phyloP scores from a whole-genome alignment of 805 yeast species.

The Metschnikowia colocasiae region DNA sequence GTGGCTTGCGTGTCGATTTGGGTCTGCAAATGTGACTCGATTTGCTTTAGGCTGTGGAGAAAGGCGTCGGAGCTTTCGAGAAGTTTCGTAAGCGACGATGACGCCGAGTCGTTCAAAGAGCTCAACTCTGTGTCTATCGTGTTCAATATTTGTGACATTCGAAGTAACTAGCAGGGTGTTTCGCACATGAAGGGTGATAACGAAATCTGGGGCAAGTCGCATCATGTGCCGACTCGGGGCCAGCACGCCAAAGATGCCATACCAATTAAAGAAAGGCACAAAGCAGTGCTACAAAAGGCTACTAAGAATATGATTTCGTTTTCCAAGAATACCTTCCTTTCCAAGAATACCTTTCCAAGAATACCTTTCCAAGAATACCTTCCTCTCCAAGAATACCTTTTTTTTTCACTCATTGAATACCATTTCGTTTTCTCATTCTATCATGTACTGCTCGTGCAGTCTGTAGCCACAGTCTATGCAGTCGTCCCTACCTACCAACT shows the following conservation, averaged over 20 bases:
- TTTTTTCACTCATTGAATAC: no score
- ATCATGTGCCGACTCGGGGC: constrained; percentile 2
- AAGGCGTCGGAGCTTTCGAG: constrained; percentile 23
- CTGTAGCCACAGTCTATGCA: no score
- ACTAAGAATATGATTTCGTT: no score
- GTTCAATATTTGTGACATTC: constrained; percentile 23
- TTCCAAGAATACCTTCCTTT: no score
- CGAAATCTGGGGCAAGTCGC: constrained; percentile 10
- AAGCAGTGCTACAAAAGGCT: no score
- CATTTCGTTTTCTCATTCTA: no score
- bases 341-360: no score
- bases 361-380: no score
- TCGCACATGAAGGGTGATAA: constrained; percentile 1
- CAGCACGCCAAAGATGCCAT: not conserved
- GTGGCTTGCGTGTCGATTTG: constrained; percentile 9
- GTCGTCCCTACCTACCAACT: no score
- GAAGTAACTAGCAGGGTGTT: not conserved
- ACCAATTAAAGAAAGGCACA: no score
- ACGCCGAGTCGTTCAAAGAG: constrained; percentile 23
- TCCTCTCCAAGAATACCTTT: no score
- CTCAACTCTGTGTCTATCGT: constrained; percentile 27
- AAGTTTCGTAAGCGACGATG: constrained; percentile 18
- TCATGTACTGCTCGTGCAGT: no score
- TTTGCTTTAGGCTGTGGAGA: constrained; percentile 21
- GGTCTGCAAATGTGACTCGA: constrained; percentile 23